These are phyloP conservation scores for Carnegiea gigantea DNA, from an alignment of 179 eudicot genomes.

Conservation along the genomic window DNA sequence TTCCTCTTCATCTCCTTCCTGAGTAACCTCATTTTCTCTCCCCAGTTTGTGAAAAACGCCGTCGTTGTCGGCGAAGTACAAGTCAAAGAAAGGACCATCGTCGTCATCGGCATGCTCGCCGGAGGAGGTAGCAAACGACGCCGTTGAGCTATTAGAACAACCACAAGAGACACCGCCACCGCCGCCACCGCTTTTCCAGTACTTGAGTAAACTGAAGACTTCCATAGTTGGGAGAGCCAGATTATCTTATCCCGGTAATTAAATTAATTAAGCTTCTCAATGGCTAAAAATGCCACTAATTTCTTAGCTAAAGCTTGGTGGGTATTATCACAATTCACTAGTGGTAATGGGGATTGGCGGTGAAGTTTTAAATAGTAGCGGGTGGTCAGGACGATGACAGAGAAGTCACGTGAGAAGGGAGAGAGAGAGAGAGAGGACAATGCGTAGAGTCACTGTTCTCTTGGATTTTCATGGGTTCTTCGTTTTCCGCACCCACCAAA, in stretches of 20 bases:
- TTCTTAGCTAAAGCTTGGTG: too few relatives aligned
- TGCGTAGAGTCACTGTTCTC: background rate
- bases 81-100: slow-evolving; percentile 62
- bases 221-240: slow-evolving; percentile 95
- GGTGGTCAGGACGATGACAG: slow-evolving; percentile 8
- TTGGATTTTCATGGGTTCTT: background rate
- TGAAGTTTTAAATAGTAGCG: background rate
- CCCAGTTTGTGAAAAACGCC: background rate
- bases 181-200: slow-evolving; percentile 48
- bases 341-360: background rate
- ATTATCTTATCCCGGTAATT: slow-evolving; percentile 16
- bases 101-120: slow-evolving; percentile 28
- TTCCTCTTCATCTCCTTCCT: slow-evolving; percentile 23
- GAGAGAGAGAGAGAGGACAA: background rate
- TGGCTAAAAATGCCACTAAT: background rate
- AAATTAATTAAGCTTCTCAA: too few relatives aligned
- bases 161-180: background rate
- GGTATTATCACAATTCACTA: too few relatives aligned
- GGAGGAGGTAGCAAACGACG: slow-evolving; percentile 24
- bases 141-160: slow-evolving; percentile 12
- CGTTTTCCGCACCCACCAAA: slow-evolving; percentile 5
- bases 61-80: slow-evolving; percentile 40
- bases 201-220: slow-evolving; percentile 67
- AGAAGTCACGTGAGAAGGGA: slow-evolving; percentile 14
- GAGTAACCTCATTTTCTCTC: slow-evolving; percentile 7